Percentiles rank a stretch among this genome's conserved stretches.
Evolutionary conservation across 192 early-diverging fungal genomes (phyloP).

Genomic region (Powellomyces hirtus): DNA sequence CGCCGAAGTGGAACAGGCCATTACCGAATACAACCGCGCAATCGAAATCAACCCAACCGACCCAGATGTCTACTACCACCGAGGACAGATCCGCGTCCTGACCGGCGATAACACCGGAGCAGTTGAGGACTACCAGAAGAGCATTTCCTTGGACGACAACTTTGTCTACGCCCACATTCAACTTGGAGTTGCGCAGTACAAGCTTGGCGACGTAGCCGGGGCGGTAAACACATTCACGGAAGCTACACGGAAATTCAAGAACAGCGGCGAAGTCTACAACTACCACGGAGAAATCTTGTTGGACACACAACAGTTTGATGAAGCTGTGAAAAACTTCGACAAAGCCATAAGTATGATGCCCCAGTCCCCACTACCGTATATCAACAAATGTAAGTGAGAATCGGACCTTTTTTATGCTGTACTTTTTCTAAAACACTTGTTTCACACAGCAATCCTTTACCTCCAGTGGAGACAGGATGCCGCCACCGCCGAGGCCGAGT

Average conservation of each 20-base stretch:
- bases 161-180: constrained; percentile 95
- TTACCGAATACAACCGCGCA: constrained; percentile 70
- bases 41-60: constrained; percentile 65
- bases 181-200: constrained; percentile 90
- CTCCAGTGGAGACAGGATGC: constrained; percentile 75
- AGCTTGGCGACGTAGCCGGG: constrained; percentile 71
- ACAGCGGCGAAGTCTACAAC: constrained; percentile 88
- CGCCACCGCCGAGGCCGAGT: constrained; percentile 71
- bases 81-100: constrained; percentile 77
- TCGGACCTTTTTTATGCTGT: background rate
- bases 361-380: constrained; percentile 90
- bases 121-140: constrained; percentile 79
- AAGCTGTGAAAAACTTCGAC: constrained; percentile 75
- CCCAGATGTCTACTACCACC: constrained; percentile 91
- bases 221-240: constrained; percentile 79
- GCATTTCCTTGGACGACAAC: constrained; percentile 69
- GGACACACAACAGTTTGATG: constrained; percentile 78
- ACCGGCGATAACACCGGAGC: constrained; percentile 77
- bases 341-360: constrained; percentile 82
- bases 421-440: background rate
- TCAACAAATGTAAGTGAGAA: constrained; percentile 91
- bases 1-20: constrained; percentile 60
- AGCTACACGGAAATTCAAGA: constrained; percentile 72
- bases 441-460: constrained; percentile 55
- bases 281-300: constrained; percentile 94